Evolutionary conservation across 179 eudicot genomes (phyloP).

Genomic region (Kewa caespitosa): DNA sequence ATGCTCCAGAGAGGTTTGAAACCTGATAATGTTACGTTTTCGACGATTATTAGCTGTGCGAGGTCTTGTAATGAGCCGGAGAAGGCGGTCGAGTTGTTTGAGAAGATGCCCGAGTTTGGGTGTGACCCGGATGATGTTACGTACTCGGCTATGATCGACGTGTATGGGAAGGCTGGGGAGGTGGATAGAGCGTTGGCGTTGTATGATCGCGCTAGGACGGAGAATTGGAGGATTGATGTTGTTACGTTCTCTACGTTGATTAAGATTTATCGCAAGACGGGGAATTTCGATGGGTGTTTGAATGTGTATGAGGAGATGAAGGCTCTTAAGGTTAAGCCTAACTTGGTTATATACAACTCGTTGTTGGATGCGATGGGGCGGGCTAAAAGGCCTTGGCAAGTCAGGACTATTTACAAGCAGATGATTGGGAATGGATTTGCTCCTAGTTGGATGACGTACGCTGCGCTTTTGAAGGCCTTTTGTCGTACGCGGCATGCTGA

Average conservation of each 20-base stretch:
- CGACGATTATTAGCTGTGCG: slow-evolving; percentile 79
- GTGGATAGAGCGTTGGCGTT: slow-evolving; percentile 67
- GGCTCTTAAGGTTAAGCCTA: slow-evolving; percentile 68
- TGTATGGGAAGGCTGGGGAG: slow-evolving; percentile 70
- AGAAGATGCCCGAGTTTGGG: slow-evolving; percentile 66
- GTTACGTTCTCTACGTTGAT: slow-evolving; percentile 73
- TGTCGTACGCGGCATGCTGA: slow-evolving; percentile 72
- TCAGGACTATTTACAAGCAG: slow-evolving; percentile 60
- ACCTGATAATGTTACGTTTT: slow-evolving; percentile 86
- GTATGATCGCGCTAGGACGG: slow-evolving; percentile 79
- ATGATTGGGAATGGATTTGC: slow-evolving; percentile 49
- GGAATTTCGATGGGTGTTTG: slow-evolving; percentile 90
- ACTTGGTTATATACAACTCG: slow-evolving; percentile 52
- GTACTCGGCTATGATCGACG: slow-evolving; percentile 83
- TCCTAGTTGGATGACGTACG: slow-evolving; percentile 77
- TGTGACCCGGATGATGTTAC: slow-evolving; percentile 75
- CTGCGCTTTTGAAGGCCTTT: slow-evolving; percentile 74
- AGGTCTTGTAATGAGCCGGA: slow-evolving; percentile 55
- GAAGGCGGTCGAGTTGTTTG: slow-evolving; percentile 80
- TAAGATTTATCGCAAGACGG: slow-evolving; percentile 57
- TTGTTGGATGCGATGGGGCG: slow-evolving; percentile 88
- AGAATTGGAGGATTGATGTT: slow-evolving; percentile 69
- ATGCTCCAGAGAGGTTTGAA: slow-evolving; percentile 60
- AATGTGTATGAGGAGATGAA: slow-evolving; percentile 95
- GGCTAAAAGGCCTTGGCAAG: slow-evolving; percentile 97